Conservation (phyloP, 176 grass and related monocot genomes). For the Triticum aestivum region DNA sequence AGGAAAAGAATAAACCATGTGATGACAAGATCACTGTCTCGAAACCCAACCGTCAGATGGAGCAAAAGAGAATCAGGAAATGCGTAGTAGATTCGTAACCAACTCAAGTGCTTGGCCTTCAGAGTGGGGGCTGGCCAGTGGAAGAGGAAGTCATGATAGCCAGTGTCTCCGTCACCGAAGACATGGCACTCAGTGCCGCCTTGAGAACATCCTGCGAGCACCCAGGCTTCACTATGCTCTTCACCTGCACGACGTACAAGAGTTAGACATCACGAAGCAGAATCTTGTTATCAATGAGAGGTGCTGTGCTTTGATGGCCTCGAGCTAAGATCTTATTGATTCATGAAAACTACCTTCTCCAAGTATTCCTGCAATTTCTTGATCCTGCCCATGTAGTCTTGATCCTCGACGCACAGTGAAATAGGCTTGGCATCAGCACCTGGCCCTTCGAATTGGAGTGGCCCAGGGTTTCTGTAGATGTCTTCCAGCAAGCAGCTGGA, state of each 20-base stretch:
- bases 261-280: not conserved
- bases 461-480: constrained; percentile 97
- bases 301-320: not conserved
- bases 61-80: constrained; percentile 4
- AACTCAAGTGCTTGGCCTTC: not conserved
- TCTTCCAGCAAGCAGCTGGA: constrained; percentile 87
- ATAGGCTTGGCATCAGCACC: constrained; percentile 77
- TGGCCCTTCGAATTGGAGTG: constrained; percentile 85
- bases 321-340: not conserved
- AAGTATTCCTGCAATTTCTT: constrained; percentile 94
- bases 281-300: not conserved
- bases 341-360: constrained; percentile 61
- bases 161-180: constrained; percentile 84
- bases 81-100: not conserved
- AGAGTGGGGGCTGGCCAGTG: constrained; percentile 34
- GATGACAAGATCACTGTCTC: constrained; percentile 6
- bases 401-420: constrained; percentile 90
- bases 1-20: constrained; percentile 4
- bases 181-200: constrained; percentile 79
- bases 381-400: constrained; percentile 99
- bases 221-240: constrained; percentile 93
- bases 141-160: constrained; percentile 74
- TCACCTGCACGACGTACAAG: constrained; percentile 49
- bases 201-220: constrained; percentile 95
- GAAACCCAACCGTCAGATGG: constrained; percentile 3